Percentiles rank a stretch among this genome's conserved stretches.
Conservation (phyloP, 345 rosid genomes). For the Zanthoxylum bungeanum region DNA sequence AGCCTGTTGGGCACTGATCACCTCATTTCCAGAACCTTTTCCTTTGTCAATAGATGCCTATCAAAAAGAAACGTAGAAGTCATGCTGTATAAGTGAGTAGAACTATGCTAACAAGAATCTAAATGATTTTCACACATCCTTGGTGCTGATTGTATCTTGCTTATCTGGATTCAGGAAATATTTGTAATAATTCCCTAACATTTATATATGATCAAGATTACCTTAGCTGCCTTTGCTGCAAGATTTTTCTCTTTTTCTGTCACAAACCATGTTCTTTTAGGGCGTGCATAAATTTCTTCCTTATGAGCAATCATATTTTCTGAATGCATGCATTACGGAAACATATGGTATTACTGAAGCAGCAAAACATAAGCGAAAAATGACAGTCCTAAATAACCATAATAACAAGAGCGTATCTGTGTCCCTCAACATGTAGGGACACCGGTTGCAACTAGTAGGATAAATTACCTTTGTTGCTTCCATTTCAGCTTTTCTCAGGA, state of each 20-base stretch:
- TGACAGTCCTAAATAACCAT: background rate
- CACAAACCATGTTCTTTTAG: slow-evolving; percentile 89
- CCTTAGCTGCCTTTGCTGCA: slow-evolving; percentile 67
- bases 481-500: slow-evolving; percentile 94
- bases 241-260: slow-evolving; percentile 88
- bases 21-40: slow-evolving; percentile 47
- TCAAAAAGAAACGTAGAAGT: background rate
- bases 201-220: slow-evolving; percentile 17
- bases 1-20: slow-evolving; percentile 82
- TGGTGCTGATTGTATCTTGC: background rate
- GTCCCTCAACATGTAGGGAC: background rate
- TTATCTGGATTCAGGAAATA: background rate
- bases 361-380: background rate
- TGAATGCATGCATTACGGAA: slow-evolving; percentile 47
- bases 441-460: slow-evolving; percentile 8
- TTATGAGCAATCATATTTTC: slow-evolving; percentile 84
- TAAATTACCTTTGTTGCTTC: slow-evolving; percentile 75
- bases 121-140: background rate
- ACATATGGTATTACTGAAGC: slow-evolving; percentile 7
- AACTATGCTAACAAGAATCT: background rate
- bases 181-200: background rate
- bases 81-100: background rate
- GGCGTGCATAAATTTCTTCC: slow-evolving; percentile 87
- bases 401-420: background rate
- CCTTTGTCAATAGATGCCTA: slow-evolving; percentile 57